These are phyloP conservation scores for Dissophora globulifera DNA, from an alignment of 192 early-diverging fungal genomes.

Conservation along the genomic window DNA sequence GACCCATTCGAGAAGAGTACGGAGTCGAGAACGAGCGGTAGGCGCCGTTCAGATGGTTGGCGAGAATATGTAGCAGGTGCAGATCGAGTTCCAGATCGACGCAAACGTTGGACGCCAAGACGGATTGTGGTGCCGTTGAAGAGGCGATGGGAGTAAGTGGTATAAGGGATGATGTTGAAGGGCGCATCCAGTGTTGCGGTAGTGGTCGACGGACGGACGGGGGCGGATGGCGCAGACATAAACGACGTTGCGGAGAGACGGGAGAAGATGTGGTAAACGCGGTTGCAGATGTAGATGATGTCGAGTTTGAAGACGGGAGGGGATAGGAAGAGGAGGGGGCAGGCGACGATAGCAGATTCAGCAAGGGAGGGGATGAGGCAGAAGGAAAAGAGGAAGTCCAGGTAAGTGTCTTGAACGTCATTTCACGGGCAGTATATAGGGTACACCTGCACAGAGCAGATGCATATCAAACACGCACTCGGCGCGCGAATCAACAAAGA, in stretches of 20 bases:
- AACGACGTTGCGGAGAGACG: constrained; percentile 11
- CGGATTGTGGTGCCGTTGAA: background rate
- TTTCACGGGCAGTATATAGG: constrained; percentile 18
- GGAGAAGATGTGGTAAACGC: constrained; percentile 5
- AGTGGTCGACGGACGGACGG: constrained; percentile 28
- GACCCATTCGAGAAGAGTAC: background rate
- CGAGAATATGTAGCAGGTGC: background rate
- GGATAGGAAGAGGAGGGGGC: background rate
- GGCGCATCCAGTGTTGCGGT: constrained; percentile 31
- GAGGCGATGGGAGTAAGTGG: background rate
- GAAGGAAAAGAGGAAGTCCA: constrained; percentile 6
- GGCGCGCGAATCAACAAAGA: constrained; percentile 16
- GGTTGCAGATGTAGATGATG: background rate
- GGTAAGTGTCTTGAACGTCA: constrained; percentile 22
- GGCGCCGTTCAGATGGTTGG: constrained; percentile 13
- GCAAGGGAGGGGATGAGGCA: constrained; percentile 6
- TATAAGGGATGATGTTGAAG: constrained; percentile 6
- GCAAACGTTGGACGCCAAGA: background rate
- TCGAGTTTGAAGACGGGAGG: background rate
- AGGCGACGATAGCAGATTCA: background rate
- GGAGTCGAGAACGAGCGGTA: constrained; percentile 15
- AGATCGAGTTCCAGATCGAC: constrained; percentile 3
- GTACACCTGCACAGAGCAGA: constrained; percentile 13
- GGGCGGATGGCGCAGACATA: constrained; percentile 10
- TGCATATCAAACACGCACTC: constrained; percentile 23